Percentiles rank a stretch among this genome's conserved stretches.
phyloP scores from a whole-genome alignment of 2,329 filamentous ascomycete species.

The Dendrostoma leiphaemia region DNA sequence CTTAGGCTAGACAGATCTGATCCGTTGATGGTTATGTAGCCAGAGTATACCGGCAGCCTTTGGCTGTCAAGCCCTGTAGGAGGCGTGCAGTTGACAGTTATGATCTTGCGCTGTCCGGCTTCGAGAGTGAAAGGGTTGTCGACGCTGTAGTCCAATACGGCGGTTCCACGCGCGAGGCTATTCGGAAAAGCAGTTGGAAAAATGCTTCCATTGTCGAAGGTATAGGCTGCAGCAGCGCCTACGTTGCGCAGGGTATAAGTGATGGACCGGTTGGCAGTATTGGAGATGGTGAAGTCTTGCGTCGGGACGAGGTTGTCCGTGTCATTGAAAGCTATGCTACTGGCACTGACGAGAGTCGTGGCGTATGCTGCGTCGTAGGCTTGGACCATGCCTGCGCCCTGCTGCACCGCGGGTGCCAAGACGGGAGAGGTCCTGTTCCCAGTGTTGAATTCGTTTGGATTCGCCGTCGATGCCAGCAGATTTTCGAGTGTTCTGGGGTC shows the following conservation, averaged over 20 bases:
- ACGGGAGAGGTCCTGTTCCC: constrained; percentile 33
- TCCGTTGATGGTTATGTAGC: constrained; percentile 44
- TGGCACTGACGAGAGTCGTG: constrained; percentile 50
- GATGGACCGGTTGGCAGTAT: constrained; percentile 46
- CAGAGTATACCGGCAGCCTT: constrained; percentile 47
- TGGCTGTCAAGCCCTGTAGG: constrained; percentile 35
- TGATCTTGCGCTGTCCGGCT: constrained; percentile 39
- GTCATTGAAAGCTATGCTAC: constrained; percentile 64
- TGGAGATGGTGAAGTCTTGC: constrained; percentile 54
- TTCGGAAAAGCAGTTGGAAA: constrained; percentile 44
- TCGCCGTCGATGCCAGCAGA: constrained; percentile 47
- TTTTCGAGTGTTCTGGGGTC: constrained; percentile 49
- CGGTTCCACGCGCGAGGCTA: constrained; percentile 38
- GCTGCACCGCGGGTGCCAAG: constrained; percentile 57
- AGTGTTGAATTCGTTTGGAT: constrained; percentile 48
- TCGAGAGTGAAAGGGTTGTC: constrained; percentile 40
- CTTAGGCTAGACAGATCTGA: constrained; percentile 37
- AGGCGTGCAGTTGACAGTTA: constrained; percentile 44
- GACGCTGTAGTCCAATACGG: constrained; percentile 38
- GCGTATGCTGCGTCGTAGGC: constrained; percentile 57
- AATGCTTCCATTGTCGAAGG: constrained; percentile 35
- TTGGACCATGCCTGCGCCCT: constrained; percentile 59
- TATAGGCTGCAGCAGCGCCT: constrained; percentile 53
- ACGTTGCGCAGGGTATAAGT: constrained; percentile 52
- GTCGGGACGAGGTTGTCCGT: constrained; percentile 52